Evolutionary conservation across 441 rosid genomes (phyloP).

Genomic region (Gossypium laxum): DNA sequence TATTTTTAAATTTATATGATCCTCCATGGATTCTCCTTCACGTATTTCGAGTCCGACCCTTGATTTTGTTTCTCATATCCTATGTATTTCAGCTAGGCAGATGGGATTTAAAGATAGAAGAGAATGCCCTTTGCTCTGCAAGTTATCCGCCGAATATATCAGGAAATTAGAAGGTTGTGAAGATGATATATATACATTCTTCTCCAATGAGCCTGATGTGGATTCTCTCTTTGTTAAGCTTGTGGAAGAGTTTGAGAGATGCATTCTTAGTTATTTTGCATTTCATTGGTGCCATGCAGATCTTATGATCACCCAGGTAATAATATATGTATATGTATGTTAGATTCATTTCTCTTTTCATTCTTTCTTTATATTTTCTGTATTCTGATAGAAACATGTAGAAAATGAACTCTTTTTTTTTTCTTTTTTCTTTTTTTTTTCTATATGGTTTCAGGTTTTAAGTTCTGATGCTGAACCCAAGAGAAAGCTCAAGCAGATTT

Average conservation of each 20-base stretch:
- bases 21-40: not conserved
- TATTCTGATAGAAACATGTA: not conserved
- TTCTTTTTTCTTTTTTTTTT: not conserved
- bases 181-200: constrained; percentile 69
- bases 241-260: constrained; percentile 88
- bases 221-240: constrained; percentile 88
- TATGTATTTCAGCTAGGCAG: constrained; percentile 55
- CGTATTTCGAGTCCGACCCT: not conserved
- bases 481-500: constrained; percentile 74
- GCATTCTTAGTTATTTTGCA: constrained; percentile 89
- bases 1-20: not conserved
- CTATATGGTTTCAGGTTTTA: constrained; percentile 41
- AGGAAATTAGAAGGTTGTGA: constrained; percentile 58
- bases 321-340: not conserved
- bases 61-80: not conserved
- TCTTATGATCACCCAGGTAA: constrained; percentile 73
- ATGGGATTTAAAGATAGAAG: constrained; percentile 81
- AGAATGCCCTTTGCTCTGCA: constrained; percentile 78
- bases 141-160: constrained; percentile 77
- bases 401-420: not conserved
- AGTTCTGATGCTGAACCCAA: constrained; percentile 77
- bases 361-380: not conserved
- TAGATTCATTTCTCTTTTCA: not conserved
- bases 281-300: constrained; percentile 93
- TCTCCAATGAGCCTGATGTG: constrained; percentile 57